A percentile compares a stretch with the other conserved stretches of the same genome.
Evolutionary conservation across 2,329 filamentous ascomycete genomes (phyloP).

Genomic region (Dichotomopilus funicola): DNA sequence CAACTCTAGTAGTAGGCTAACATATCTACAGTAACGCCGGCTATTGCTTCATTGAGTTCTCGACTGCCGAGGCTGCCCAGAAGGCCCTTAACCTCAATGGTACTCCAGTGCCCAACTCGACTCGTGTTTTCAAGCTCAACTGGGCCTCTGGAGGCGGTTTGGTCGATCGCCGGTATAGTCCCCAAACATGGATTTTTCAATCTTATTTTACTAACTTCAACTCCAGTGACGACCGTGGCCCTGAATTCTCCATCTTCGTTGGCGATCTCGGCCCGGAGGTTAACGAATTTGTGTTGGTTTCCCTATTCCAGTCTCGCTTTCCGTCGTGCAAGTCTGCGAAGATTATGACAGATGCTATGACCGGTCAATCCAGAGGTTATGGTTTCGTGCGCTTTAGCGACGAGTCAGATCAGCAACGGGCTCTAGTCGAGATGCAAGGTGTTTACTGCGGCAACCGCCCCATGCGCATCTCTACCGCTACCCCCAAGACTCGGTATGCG

Average conservation of each 20-base stretch:
- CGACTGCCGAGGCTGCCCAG: conserved; percentile 71
- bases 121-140: conserved; percentile 96
- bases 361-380: conserved; percentile 93
- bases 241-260: conserved; percentile 96
- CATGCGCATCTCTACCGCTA: conserved; percentile 97
- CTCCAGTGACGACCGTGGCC: conserved; percentile 83
- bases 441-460: conserved; percentile 98
- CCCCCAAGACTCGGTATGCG: conserved; percentile 77
- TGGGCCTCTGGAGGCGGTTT: conserved; percentile 97
- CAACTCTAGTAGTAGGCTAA: conserved; percentile 15
- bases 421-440: conserved; percentile 95
- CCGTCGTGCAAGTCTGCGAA: conserved; percentile 98
- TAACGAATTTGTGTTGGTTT: conserved; percentile 96
- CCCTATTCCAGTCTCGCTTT: conserved; percentile 93
- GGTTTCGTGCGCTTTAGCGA: conserved; percentile 97
- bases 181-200: conserved; percentile 13
- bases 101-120: conserved; percentile 83
- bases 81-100: conserved; percentile 92
- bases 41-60: conserved; percentile 97
- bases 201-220: conserved; percentile 9
- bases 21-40: conserved; percentile 71
- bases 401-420: conserved; percentile 91
- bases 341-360: conserved; percentile 99
- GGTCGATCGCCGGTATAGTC: conserved; percentile 75
- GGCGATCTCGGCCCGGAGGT: conserved; percentile 96